These are phyloP conservation scores for Juncus effusus DNA, from an alignment of 176 grass and related monocot species.

Conservation along the genomic window DNA sequence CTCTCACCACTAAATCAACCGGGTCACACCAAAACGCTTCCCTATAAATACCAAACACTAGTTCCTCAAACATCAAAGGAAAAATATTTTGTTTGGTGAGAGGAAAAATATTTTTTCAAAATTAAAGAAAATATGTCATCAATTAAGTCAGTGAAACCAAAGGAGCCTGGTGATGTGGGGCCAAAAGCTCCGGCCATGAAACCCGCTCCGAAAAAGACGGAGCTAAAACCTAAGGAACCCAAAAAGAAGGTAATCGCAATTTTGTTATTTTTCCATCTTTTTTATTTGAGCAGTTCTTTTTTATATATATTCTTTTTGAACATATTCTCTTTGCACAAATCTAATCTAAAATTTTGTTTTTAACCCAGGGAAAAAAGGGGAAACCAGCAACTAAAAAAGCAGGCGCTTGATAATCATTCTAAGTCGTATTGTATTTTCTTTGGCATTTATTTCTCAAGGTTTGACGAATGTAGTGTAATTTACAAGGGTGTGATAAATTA, in stretches of 20 bases:
- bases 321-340: too few relatives aligned
- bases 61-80: neutral
- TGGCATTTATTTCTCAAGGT: neutral
- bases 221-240: conserved; percentile 27
- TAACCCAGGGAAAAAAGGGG: conserved; percentile 1
- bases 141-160: conserved; percentile 3
- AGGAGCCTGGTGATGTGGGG: conserved; percentile 3
- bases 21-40: neutral
- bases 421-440: neutral
- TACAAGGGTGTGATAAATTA: neutral
- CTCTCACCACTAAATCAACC: neutral
- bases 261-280: too few relatives aligned
- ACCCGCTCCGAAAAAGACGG: conserved; percentile 4
- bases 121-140: conserved; percentile 19
- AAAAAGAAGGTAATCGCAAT: conserved; percentile 23
- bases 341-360: neutral
- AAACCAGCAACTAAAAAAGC: conserved; percentile 5
- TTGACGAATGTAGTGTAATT: neutral
- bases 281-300: too few relatives aligned
- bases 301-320: too few relatives aligned
- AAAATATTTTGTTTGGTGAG: neutral
- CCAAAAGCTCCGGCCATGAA: conserved; percentile 18
- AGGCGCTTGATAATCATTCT: neutral
- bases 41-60: conserved; percentile 4
- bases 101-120: neutral